These are phyloP conservation scores for Cystofilobasidium capitatum DNA, from an alignment of 768 basidiomycete genomes.

Conservation along the genomic window DNA sequence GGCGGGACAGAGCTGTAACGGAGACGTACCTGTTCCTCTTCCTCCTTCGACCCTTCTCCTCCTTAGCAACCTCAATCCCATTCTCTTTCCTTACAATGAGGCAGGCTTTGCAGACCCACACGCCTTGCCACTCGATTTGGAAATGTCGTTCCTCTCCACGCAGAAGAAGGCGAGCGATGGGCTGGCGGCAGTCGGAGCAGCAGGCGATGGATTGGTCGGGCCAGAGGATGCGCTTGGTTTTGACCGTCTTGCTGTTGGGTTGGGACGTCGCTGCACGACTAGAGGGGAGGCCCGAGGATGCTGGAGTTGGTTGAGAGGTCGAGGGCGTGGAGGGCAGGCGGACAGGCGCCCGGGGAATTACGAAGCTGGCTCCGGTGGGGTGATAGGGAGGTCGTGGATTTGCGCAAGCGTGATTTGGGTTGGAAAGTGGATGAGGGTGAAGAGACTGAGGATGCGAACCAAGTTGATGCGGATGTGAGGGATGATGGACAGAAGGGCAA, in stretches of 20 bases:
- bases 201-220: background rate
- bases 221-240: constrained; percentile 15
- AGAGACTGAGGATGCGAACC: too few species aligned
- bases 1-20: too few species aligned
- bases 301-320: background rate
- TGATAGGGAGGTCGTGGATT: too few species aligned
- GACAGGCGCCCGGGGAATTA: too few species aligned
- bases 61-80: background rate
- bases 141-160: constrained; percentile 29
- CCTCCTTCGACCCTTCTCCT: background rate
- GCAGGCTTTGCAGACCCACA: constrained; percentile 18
- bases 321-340: too few species aligned
- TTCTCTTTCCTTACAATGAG: background rate
- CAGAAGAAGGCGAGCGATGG: constrained; percentile 27
- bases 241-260: background rate
- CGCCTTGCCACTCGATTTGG: constrained; percentile 26
- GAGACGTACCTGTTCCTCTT: background rate
- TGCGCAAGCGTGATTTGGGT: too few species aligned
- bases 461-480: too few species aligned
- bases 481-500: too few species aligned
- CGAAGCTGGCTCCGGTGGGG: too few species aligned
- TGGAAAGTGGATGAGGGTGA: too few species aligned
- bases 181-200: constrained; percentile 22
- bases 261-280: too few species aligned
- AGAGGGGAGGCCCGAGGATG: background rate